Conservation (phyloP, 2,329 filamentous ascomycete genomes). For the Chaetomium sp. region DNA sequence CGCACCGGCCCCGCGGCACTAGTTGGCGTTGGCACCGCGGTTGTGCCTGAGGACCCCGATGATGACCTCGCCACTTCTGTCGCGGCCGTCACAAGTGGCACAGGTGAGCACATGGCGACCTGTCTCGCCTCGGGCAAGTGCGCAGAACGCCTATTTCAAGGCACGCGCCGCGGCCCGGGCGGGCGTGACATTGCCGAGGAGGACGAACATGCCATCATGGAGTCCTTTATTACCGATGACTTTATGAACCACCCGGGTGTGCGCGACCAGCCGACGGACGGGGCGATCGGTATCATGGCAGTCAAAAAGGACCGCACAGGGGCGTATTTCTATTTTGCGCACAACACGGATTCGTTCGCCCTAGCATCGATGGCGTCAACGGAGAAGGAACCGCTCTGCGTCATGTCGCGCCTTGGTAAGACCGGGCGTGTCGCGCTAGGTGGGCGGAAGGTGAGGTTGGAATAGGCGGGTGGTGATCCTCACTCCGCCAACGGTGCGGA, state of each 20-base stretch:
- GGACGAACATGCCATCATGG: conserved; percentile 70
- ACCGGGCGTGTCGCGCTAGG: conserved; percentile 49
- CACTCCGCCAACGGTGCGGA: too few relatives aligned
- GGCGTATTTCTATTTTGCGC: conserved; percentile 83
- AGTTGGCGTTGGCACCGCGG: conserved; percentile 82
- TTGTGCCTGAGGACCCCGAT: conserved; percentile 68
- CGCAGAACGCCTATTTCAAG: conserved; percentile 75
- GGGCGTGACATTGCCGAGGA: conserved; percentile 60
- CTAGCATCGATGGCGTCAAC: conserved; percentile 81
- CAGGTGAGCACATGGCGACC: conserved; percentile 96
- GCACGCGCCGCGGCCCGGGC: conserved; percentile 51
- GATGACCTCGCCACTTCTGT: conserved; percentile 66
- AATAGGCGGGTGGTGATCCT: conserved; percentile 12
- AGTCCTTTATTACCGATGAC: conserved; percentile 74
- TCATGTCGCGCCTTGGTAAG: conserved; percentile 72
- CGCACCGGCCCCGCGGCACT: conserved; percentile 88
- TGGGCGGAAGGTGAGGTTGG: conserved; percentile 41
- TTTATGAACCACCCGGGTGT: conserved; percentile 93
- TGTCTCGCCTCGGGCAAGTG: conserved; percentile 85
- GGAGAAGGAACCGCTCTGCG: conserved; percentile 67
- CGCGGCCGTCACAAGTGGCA: conserved; percentile 85
- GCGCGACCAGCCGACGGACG: conserved; percentile 67
- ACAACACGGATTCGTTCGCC: conserved; percentile 88
- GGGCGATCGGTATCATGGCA: conserved; percentile 82
- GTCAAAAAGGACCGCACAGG: conserved; percentile 77